phyloP scores from a whole-genome alignment of 371 early-diverging fungal genomes.

The Apophysomyces sp. region DNA sequence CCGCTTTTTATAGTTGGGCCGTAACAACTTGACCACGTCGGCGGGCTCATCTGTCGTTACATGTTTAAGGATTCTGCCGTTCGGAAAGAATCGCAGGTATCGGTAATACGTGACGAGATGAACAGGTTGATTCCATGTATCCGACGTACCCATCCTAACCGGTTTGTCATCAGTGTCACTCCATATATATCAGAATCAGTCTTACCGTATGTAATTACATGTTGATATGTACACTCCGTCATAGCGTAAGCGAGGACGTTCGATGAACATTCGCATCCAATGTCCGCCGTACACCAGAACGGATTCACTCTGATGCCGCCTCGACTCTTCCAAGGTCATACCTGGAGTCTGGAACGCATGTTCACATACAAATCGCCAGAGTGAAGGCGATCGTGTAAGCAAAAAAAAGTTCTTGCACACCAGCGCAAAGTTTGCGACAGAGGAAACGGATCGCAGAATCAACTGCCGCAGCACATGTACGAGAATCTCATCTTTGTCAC shows the following conservation, averaged over 20 bases:
- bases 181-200: no score
- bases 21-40: constrained; percentile 34
- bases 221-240: constrained; percentile 74
- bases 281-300: constrained; percentile 33
- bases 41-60: constrained; percentile 59
- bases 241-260: constrained; percentile 62
- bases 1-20: constrained; percentile 25
- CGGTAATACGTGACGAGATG: constrained; percentile 73
- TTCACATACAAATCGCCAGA: constrained; percentile 62
- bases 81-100: constrained; percentile 65
- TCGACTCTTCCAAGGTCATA: constrained; percentile 28
- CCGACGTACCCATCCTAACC: constrained; percentile 45
- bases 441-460: constrained; percentile 42
- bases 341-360: constrained; percentile 35
- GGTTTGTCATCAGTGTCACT: no score
- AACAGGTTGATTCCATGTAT: constrained; percentile 58
- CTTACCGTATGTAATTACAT: constrained; percentile 60
- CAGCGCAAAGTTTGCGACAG: constrained; percentile 48
- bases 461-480: constrained; percentile 33
- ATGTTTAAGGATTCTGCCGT: constrained; percentile 49
- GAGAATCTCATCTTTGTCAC: constrained; percentile 31
- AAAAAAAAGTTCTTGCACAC: constrained; percentile 58
- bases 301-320: constrained; percentile 11
- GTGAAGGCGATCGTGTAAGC: constrained; percentile 41
- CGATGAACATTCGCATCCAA: constrained; percentile 58